phyloP scores from a whole-genome alignment of 257 asterid species.

The Solanum appendiculatum region DNA sequence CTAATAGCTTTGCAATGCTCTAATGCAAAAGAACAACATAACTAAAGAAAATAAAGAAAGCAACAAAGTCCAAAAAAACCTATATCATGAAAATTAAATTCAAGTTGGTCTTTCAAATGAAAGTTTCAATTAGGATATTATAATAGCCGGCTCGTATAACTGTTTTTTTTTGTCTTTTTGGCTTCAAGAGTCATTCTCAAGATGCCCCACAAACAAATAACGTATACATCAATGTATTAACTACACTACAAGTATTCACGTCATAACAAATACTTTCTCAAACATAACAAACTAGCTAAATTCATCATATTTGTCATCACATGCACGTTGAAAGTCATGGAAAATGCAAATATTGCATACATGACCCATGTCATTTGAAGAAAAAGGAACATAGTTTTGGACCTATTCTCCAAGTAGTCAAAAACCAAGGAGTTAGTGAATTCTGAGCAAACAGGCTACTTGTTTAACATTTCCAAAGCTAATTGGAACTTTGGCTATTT shows the following conservation, averaged over 20 bases:
- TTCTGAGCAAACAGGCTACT: background rate
- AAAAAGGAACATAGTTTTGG: background rate
- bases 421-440: background rate
- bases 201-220: background rate
- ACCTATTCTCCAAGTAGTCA: background rate
- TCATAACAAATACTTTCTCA: background rate
- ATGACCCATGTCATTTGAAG: background rate
- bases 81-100: background rate
- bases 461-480: background rate
- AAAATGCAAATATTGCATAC: background rate
- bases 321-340: background rate
- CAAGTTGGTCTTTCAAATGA: background rate
- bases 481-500: background rate
- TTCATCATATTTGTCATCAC: background rate
- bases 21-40: background rate
- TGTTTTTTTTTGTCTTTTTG: too few species aligned
- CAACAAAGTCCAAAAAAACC: background rate
- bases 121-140: background rate
- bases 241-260: background rate
- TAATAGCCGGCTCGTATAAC: too few species aligned
- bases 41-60: background rate
- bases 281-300: background rate
- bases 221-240: background rate
- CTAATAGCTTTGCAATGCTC: too few species aligned
- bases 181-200: background rate